phyloP scores from a whole-genome alignment of 2,329 filamentous ascomycete species.

The Ascochyta koolunga region DNA sequence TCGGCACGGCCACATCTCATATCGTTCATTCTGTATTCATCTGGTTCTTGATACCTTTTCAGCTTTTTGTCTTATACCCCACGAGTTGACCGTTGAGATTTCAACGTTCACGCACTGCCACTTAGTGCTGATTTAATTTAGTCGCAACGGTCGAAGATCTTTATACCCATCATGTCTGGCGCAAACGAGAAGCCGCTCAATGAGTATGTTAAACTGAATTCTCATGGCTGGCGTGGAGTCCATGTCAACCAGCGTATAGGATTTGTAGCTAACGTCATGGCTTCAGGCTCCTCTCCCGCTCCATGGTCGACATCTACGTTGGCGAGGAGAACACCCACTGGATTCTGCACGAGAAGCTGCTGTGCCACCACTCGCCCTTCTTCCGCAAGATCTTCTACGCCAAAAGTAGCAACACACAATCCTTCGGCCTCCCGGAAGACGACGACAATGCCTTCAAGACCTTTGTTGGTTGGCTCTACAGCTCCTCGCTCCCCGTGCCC shows the following conservation, averaged over 20 bases:
- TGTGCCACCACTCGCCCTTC: constrained; percentile 61
- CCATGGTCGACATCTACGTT: constrained; percentile 63
- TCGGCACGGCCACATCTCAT: constrained; percentile 30
- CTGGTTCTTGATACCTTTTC: constrained; percentile 6
- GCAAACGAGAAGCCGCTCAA: constrained; percentile 42
- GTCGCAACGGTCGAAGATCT: constrained; percentile 23
- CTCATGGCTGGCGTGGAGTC: not conserved
- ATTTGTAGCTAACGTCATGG: not conserved
- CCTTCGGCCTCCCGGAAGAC: constrained; percentile 59
- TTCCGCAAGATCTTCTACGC: constrained; percentile 60
- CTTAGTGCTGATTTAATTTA: constrained; percentile 23
- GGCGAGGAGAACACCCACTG: constrained; percentile 61
- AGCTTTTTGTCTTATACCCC: constrained; percentile 5
- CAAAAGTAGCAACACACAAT: constrained; percentile 43
- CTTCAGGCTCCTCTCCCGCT: constrained; percentile 58
- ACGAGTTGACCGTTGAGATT: constrained; percentile 17
- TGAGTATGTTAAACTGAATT: constrained; percentile 32
- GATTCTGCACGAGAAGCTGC: constrained; percentile 62
- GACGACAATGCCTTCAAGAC: constrained; percentile 59
- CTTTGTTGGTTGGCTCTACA: constrained; percentile 62
- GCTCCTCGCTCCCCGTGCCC: constrained; percentile 53
- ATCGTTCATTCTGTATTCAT: constrained; percentile 11
- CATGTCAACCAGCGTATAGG: not conserved
- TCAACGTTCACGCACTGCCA: constrained; percentile 14
- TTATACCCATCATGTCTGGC: constrained; percentile 31